phyloP scores from a whole-genome alignment of 176 grass and related monocot genomes.

The Eleusine coracana region DNA sequence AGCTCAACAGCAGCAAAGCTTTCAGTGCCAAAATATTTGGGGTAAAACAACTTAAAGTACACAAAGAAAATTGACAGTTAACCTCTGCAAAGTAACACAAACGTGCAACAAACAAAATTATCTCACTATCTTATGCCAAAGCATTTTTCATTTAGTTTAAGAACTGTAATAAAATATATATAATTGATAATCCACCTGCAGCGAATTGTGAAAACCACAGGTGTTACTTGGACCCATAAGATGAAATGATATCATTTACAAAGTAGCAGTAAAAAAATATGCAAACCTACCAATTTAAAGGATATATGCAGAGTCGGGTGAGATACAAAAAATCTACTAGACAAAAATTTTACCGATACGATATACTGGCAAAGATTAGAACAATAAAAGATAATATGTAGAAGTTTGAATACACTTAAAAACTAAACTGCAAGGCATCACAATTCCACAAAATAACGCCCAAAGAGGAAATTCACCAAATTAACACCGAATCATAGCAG shows the following conservation, averaged over 20 bases:
- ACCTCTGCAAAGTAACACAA: slow-evolving; percentile 16
- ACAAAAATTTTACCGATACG: not conserved
- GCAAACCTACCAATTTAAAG: not conserved
- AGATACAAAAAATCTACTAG: not conserved
- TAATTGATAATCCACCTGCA: slow-evolving; percentile 26
- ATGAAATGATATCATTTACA: not conserved
- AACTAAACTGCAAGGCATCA: not conserved
- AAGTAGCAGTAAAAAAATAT: not conserved
- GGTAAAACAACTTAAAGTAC: slow-evolving; percentile 14
- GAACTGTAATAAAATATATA: not conserved
- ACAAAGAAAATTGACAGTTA: not conserved
- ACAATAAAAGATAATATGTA: not conserved
- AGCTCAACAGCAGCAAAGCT: not conserved
- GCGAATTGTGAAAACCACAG: not conserved
- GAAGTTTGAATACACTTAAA: not conserved
- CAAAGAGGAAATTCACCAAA: not conserved
- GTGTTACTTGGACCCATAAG: not conserved
- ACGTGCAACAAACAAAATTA: not conserved
- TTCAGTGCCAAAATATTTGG: not conserved
- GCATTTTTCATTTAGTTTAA: not conserved
- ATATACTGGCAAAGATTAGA: not conserved
- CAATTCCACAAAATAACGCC: not conserved
- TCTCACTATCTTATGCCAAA: not conserved
- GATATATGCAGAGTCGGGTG: not conserved
- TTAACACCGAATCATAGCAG: not conserved